A percentile compares a stretch with the other conserved stretches of the same genome.
Evolutionary conservation across 495 filamentous ascomycete species (phyloP).

Genomic region (Hypomontagnella submonticulosa): DNA sequence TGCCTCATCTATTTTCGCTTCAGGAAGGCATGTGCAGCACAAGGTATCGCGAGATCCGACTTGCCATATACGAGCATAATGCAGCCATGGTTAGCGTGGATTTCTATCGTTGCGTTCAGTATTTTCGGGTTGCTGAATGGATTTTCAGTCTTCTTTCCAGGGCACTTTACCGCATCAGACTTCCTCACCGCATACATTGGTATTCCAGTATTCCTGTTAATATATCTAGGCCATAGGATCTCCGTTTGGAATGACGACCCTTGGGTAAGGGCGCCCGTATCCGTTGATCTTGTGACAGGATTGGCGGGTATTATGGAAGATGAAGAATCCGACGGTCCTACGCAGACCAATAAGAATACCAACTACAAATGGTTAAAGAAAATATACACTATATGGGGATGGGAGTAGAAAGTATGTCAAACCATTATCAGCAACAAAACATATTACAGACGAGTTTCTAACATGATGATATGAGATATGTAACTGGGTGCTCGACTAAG

Average conservation of each 20-base stretch:
- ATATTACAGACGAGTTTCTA: no score
- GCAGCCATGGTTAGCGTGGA: conserved; percentile 65
- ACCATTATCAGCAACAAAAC: no score
- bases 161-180: conserved; percentile 49
- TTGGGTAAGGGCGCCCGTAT: conserved; percentile 62
- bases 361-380: conserved; percentile 7
- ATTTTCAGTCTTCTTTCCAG: conserved; percentile 70
- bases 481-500: no score
- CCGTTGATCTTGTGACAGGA: conserved; percentile 69
- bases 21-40: conserved; percentile 61
- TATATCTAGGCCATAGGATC: conserved; percentile 66
- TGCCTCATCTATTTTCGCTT: conserved; percentile 71
- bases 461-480: no score
- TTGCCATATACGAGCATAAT: conserved; percentile 63
- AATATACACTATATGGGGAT: conserved; percentile 23
- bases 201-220: conserved; percentile 65
- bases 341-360: background rate
- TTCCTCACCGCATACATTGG: conserved; percentile 75
- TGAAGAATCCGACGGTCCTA: conserved; percentile 52
- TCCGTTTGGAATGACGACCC: conserved; percentile 59
- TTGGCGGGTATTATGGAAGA: conserved; percentile 64
- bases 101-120: conserved; percentile 59
- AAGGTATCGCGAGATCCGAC: conserved; percentile 57
- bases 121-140: conserved; percentile 70
- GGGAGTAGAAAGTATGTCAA: conserved; percentile 18